Percentiles rank a stretch among this genome's conserved stretches.
These are phyloP conservation scores for Podospora tetraspora DNA, from an alignment of 495 filamentous ascomycete genomes.

Conservation along the genomic window DNA sequence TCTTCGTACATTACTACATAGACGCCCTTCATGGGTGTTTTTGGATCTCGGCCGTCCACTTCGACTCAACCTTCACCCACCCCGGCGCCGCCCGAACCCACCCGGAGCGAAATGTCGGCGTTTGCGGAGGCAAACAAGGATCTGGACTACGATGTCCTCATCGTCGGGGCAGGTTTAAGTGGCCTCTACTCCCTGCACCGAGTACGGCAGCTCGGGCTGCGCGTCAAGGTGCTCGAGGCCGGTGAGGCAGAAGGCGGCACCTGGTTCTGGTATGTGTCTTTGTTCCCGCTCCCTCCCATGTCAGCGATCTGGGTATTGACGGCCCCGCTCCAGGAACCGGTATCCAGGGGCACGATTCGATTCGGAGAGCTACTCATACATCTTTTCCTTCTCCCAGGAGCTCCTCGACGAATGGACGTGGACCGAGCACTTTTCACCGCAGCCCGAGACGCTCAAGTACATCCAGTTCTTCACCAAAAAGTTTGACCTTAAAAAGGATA, in stretches of 20 bases:
- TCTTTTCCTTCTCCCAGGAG: slow-evolving; percentile 34
- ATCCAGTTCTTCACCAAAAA: slow-evolving; percentile 41
- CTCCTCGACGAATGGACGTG: slow-evolving; percentile 45
- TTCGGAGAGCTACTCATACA: slow-evolving; percentile 38
- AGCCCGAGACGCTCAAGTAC: slow-evolving; percentile 37
- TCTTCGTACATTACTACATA: background rate
- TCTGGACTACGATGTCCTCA: slow-evolving; percentile 41
- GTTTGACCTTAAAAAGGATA: slow-evolving; percentile 39
- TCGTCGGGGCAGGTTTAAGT: slow-evolving; percentile 50
- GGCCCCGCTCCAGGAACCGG: slow-evolving; percentile 22
- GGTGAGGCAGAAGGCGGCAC: slow-evolving; percentile 47
- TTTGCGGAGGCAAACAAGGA: slow-evolving; percentile 14
- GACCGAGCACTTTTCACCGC: slow-evolving; percentile 38
- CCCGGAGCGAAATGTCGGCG: slow-evolving; percentile 5
- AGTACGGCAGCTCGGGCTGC: slow-evolving; percentile 40
- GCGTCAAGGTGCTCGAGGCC: slow-evolving; percentile 42
- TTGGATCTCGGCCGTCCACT: background rate
- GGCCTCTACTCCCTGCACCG: slow-evolving; percentile 41
- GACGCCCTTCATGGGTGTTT: background rate
- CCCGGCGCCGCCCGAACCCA: background rate
- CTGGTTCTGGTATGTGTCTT: slow-evolving; percentile 33
- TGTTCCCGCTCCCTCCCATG: no score
- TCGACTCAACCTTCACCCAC: background rate
- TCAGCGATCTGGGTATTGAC: slow-evolving; percentile 17
- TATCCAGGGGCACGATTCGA: slow-evolving; percentile 45